Evolutionary conservation across 306 rosid genomes (phyloP).

Genomic region (Elaeagnus macrophylla): DNA sequence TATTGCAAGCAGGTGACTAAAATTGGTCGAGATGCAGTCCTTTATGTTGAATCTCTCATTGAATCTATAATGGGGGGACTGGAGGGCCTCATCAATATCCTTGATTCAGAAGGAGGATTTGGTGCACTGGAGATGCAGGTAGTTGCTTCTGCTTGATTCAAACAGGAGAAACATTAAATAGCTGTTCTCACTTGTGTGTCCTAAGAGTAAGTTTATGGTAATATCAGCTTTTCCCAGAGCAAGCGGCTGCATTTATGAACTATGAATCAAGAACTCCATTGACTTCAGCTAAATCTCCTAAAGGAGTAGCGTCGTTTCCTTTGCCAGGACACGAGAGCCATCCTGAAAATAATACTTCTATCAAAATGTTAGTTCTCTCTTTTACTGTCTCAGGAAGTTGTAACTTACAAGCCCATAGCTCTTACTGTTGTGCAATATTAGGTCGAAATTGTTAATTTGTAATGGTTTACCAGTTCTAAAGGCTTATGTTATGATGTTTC

Average conservation of each 20-base stretch:
- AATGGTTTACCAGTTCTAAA: too few species aligned
- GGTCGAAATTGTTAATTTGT: too few species aligned
- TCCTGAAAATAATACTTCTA: slow-evolving; percentile 85
- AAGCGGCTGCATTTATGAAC: slow-evolving; percentile 86
- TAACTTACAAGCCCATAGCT: too few species aligned
- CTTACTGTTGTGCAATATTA: too few species aligned
- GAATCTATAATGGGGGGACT: slow-evolving; percentile 98
- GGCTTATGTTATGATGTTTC: too few species aligned
- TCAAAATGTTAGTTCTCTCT: slow-evolving; percentile 61
- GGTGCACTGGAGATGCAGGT: slow-evolving; percentile 97
- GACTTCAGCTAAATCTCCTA: slow-evolving; percentile 75
- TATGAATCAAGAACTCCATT: slow-evolving; percentile 62
- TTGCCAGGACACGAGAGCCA: slow-evolving; percentile 94
- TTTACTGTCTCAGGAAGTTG: too few species aligned
- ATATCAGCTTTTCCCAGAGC: slow-evolving; percentile 94
- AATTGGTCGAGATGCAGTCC: slow-evolving; percentile 96
- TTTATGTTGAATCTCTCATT: slow-evolving; percentile 92
- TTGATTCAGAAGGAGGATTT: slow-evolving; percentile 98
- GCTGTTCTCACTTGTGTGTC: slow-evolving; percentile 18
- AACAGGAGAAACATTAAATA: background rate
- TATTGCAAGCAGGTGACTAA: slow-evolving; percentile 69
- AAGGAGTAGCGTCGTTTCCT: slow-evolving; percentile 60
- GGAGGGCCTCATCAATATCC: slow-evolving; percentile 93
- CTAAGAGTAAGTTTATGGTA: slow-evolving; percentile 28
- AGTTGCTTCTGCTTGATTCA: slow-evolving; percentile 16